phyloP scores from a whole-genome alignment of 306 rosid genomes.

The Rosa chinensis region DNA sequence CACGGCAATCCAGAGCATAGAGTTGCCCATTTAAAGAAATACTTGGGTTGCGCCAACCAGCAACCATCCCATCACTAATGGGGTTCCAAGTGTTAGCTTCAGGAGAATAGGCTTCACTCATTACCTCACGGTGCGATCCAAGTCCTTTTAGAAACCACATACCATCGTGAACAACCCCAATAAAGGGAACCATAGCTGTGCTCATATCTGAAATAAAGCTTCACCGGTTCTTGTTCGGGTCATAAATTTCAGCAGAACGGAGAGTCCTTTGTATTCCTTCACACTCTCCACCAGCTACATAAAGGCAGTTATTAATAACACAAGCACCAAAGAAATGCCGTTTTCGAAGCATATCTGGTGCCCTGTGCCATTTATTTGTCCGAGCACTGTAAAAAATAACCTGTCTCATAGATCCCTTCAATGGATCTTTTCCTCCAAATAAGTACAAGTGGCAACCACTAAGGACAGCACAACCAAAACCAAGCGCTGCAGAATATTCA shows the following conservation, averaged over 20 bases:
- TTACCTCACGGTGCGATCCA: slow-evolving; percentile 85
- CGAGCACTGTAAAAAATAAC: slow-evolving; percentile 94
- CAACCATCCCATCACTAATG: slow-evolving; percentile 76
- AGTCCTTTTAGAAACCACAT: slow-evolving; percentile 95
- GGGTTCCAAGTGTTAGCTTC: slow-evolving; percentile 89
- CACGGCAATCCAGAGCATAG: slow-evolving; percentile 84
- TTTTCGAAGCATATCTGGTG: slow-evolving; percentile 95
- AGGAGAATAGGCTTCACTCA: slow-evolving; percentile 88
- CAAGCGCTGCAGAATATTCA: slow-evolving; percentile 93
- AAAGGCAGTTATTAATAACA: slow-evolving; percentile 94
- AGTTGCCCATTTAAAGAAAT: slow-evolving; percentile 85
- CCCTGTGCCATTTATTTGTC: slow-evolving; percentile 97
- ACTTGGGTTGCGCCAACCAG: slow-evolving; percentile 97
- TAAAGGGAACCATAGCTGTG: slow-evolving; percentile 95
- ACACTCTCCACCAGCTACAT: slow-evolving; percentile 99
- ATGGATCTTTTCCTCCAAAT: slow-evolving; percentile 94
- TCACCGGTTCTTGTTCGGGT: slow-evolving; percentile 88
- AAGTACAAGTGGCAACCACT: slow-evolving; percentile 95
- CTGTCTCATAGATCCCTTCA: slow-evolving; percentile 91
- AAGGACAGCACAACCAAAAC: slow-evolving; percentile 97
- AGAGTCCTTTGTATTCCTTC: slow-evolving; percentile 97
- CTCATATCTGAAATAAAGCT: slow-evolving; percentile 91
- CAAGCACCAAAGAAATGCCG: slow-evolving; percentile 94
- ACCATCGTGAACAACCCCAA: slow-evolving; percentile 91
- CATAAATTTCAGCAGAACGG: slow-evolving; percentile 92